Conservation (phyloP, 1,139 yeast species). For the Hemisphaericaspora xylanilytica region DNA sequence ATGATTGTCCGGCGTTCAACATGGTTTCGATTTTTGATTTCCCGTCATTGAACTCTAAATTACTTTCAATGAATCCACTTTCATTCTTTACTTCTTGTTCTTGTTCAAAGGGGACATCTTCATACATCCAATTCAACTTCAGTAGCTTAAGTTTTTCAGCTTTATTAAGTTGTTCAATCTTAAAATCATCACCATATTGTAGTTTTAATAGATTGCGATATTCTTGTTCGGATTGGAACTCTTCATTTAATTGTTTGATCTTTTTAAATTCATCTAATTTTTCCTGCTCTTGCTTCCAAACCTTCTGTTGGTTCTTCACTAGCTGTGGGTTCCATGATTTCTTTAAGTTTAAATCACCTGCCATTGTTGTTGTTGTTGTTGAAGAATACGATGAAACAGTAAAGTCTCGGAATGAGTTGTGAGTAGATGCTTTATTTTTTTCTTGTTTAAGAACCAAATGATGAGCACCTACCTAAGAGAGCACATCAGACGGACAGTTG, state of each 20-base stretch:
- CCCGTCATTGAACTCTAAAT: conserved; percentile 35
- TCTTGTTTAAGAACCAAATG: not conserved
- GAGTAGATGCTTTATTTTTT: not conserved
- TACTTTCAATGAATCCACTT: conserved; percentile 34
- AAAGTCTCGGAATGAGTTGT: not conserved
- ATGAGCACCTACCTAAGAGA: too few relatives aligned
- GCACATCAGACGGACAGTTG: too few relatives aligned
- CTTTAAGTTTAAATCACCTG: conserved; percentile 82
- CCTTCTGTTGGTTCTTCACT: conserved; percentile 79
- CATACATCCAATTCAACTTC: conserved; percentile 86
- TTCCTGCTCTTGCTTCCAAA: conserved; percentile 81
- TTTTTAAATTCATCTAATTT: conserved; percentile 68
- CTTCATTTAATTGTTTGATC: conserved; percentile 63
- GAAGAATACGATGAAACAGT: too few relatives aligned
- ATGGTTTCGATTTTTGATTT: conserved; percentile 34
- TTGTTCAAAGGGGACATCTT: conserved; percentile 30
- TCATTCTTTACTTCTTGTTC: conserved; percentile 17
- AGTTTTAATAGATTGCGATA: conserved; percentile 54
- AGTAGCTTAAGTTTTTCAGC: conserved; percentile 44
- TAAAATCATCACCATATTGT: conserved; percentile 42
- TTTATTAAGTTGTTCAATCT: conserved; percentile 27
- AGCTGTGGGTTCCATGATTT: conserved; percentile 97
- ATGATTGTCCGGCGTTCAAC: conserved; percentile 22
- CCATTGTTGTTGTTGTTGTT: conserved; percentile 34
- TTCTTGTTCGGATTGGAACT: conserved; percentile 63